Conservation (phyloP, 805 yeast genomes). For the Saccharomycopsis fodiens region DNA sequence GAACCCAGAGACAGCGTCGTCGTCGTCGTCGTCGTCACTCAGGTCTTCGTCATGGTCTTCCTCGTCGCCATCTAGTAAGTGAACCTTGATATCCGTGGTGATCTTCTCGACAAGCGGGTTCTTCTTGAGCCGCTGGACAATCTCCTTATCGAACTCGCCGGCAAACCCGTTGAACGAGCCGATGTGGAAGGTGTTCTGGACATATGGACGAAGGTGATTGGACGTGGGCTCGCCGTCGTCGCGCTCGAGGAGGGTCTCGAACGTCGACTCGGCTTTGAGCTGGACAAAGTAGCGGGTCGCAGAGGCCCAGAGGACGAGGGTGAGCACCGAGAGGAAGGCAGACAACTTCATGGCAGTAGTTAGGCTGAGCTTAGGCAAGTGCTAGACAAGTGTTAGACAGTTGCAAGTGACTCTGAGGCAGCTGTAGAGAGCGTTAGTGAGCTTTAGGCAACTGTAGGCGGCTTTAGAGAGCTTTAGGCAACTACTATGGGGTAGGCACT, state of each 20-base stretch:
- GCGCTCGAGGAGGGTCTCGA: slow-evolving; percentile 15
- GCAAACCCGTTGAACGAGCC: slow-evolving; percentile 48
- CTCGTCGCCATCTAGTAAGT: slow-evolving; percentile 40
- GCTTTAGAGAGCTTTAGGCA: too few relatives aligned
- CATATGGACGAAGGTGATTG: slow-evolving; percentile 36
- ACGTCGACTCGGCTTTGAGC: slow-evolving; percentile 16
- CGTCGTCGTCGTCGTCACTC: slow-evolving; percentile 19
- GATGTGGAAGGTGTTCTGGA: slow-evolving; percentile 38
- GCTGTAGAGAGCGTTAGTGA: too few relatives aligned
- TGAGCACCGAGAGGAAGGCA: background rate
- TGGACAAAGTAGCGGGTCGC: slow-evolving; percentile 17
- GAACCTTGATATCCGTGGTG: slow-evolving; percentile 56
- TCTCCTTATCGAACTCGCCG: slow-evolving; percentile 34
- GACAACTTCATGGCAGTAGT: background rate
- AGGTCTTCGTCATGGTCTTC: slow-evolving; percentile 20
- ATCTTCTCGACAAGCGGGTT: slow-evolving; percentile 48
- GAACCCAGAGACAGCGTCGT: slow-evolving; percentile 11
- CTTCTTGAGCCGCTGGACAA: slow-evolving; percentile 12
- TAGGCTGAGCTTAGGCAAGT: too few relatives aligned
- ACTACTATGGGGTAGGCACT: too few relatives aligned
- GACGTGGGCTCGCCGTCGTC: slow-evolving; percentile 19
- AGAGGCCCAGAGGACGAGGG: background rate
- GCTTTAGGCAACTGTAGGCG: too few relatives aligned
- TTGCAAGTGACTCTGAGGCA: too few relatives aligned
- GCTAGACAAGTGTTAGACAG: too few relatives aligned